Base-by-base conservation (phyloP, 495 filamentous ascomycete species). In the Chaetomidium leptoderma region DNA sequence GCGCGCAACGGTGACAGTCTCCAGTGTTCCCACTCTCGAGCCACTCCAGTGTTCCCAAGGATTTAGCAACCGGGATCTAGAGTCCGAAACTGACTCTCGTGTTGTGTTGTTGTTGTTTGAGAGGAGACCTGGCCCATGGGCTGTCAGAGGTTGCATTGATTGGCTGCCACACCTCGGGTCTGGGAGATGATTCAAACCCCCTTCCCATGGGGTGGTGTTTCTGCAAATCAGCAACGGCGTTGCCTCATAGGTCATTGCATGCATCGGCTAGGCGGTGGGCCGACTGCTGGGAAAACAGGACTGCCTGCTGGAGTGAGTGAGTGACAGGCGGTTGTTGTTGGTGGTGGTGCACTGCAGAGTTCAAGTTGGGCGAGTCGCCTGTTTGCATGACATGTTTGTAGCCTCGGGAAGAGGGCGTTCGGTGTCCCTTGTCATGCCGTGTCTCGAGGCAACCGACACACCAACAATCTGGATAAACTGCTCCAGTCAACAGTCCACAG, bases 111-210 rank as follows among this genome's bases (percentile, higher is more conserved):
- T 30, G 32, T 26, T 49, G 33, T 42, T 21, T 32, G 44, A 56
- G 40, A 33, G 32, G n/a, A 17, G 43, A 29, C 13, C 42, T 36
- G 17, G 33, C 30, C 43, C 44, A n/a, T n/a, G 30, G 36, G 5
- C 26, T 32, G 45, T 23, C 45, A 50, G 35, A 49, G 35, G n/a
- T 11, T 33, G 59, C 59, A 62, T 61, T 57, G 59, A 62, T 62
- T 57, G 49, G 59, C 23, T 57, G 55, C 36, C 39, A 53, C 47
- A 46, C 40, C 33, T 44, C 48, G 51, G 48, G 48, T 56, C 37
- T 62, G 40, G 32, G 46, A 37, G 35, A 14, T 24, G 45, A 26
- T 42, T 49, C 44, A n/a, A 21, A 33, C 30, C 19, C n/a, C 52
- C 19, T 13, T 16, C 42, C 35, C 42, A 45, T 56, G 53, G 45